Percentiles rank a stretch among this genome's conserved stretches.
These are phyloP conservation scores for Delonix regia DNA, from an alignment of 306 rosid species.

Conservation along the genomic window DNA sequence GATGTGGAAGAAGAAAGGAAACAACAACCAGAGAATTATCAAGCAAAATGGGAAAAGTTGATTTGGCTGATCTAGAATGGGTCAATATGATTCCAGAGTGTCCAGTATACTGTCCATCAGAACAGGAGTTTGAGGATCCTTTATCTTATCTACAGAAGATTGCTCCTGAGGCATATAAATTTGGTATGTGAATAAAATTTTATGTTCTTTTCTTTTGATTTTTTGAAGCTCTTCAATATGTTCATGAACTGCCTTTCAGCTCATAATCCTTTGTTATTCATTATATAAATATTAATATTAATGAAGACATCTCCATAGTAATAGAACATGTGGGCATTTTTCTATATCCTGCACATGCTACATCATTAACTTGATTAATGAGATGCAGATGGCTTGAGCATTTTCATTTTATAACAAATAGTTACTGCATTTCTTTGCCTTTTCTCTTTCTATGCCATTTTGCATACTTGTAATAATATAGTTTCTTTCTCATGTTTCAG, in stretches of 20 bases:
- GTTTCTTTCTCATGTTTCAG: constrained; percentile 36
- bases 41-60: constrained; percentile 25
- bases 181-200: constrained; percentile 34
- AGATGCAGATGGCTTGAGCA: background rate
- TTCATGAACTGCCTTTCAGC: background rate
- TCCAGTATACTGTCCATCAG: constrained; percentile 43
- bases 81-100: constrained; percentile 38
- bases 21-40: background rate
- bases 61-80: constrained; percentile 41
- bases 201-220: background rate
- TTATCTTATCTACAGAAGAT: constrained; percentile 45
- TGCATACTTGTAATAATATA: background rate
- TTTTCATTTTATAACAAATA: background rate
- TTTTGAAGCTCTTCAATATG: background rate
- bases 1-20: constrained; percentile 13
- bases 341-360: background rate
- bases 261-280: background rate
- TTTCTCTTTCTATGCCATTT: background rate
- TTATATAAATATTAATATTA: background rate
- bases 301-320: background rate
- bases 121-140: constrained; percentile 39
- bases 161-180: constrained; percentile 41
- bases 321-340: background rate
- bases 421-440: background rate
- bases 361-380: background rate